A percentile compares a stretch with the other conserved stretches of the same genome.
Conservation (phyloP, 2,329 filamentous ascomycete genomes). For the Drechslera avenae region DNA sequence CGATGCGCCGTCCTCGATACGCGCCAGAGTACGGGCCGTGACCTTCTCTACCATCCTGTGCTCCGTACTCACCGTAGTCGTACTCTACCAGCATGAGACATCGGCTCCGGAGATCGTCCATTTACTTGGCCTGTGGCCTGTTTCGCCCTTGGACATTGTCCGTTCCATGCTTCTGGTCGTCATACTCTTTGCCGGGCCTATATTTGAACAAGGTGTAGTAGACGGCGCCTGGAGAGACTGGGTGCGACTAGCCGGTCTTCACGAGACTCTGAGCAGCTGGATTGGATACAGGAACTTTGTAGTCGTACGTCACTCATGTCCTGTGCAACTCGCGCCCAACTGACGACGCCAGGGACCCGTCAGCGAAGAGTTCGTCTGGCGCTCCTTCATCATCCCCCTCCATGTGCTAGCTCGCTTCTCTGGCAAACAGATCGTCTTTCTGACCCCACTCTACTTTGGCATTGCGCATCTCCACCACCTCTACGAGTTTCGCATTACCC, state of each 20-base stretch:
- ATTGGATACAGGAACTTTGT: constrained; percentile 85
- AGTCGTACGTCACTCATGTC: constrained; percentile 63
- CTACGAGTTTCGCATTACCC: constrained; percentile 86
- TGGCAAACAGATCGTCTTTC: constrained; percentile 68
- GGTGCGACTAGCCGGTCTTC: constrained; percentile 61
- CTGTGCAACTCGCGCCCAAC: not conserved
- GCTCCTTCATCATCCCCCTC: constrained; percentile 81
- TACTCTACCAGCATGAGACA: constrained; percentile 64
- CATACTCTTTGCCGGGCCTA: constrained; percentile 79
- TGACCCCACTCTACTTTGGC: constrained; percentile 87
- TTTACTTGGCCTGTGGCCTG: constrained; percentile 80
- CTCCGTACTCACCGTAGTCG: constrained; percentile 67
- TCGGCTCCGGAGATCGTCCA: constrained; percentile 63
- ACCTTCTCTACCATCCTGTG: constrained; percentile 74
- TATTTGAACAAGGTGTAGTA: constrained; percentile 79
- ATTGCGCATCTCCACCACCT: constrained; percentile 94
- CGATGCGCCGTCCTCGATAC: constrained; percentile 88
- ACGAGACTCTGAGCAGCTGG: constrained; percentile 70
- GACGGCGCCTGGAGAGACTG: constrained; percentile 72
- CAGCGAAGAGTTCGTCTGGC: constrained; percentile 93
- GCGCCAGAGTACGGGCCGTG: constrained; percentile 80
- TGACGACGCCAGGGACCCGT: constrained; percentile 66
- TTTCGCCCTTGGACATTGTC: constrained; percentile 67
- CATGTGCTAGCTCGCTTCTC: constrained; percentile 70
- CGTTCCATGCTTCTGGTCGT: constrained; percentile 72